phyloP scores from a whole-genome alignment of 2,329 filamentous ascomycete species.

The Daldinia eschscholtzii region DNA sequence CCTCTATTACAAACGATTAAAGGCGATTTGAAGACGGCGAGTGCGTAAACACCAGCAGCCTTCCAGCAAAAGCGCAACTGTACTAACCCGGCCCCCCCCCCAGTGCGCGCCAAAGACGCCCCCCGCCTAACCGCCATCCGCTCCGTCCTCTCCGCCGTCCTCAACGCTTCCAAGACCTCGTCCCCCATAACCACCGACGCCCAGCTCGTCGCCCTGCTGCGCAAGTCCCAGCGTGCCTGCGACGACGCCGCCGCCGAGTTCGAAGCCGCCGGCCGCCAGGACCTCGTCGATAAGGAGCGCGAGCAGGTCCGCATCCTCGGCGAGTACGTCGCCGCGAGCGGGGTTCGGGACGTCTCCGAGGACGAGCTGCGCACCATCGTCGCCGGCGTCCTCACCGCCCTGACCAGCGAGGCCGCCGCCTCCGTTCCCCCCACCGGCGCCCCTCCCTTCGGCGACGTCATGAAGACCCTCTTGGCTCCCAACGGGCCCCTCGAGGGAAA shows the following conservation, averaged over 20 bases:
- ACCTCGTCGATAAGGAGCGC: constrained; percentile 78
- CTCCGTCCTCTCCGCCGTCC: constrained; percentile 74
- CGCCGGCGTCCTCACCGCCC: constrained; percentile 62
- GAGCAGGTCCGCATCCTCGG: constrained; percentile 73
- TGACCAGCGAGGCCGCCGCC: constrained; percentile 60
- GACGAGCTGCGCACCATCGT: constrained; percentile 70
- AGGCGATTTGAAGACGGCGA: constrained; percentile 73
- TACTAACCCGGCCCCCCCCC: background rate
- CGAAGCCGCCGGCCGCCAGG: constrained; percentile 70
- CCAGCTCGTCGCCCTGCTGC: constrained; percentile 75
- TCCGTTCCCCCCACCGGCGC: constrained; percentile 43
- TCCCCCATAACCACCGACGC: constrained; percentile 77
- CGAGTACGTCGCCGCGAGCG: constrained; percentile 71
- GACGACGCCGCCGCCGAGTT: constrained; percentile 74
- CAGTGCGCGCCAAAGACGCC: constrained; percentile 71
- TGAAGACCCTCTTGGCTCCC: constrained; percentile 70
- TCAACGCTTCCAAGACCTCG: constrained; percentile 80
- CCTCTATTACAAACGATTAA: constrained; percentile 67
- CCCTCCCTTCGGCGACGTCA: constrained; percentile 70
- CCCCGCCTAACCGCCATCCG: constrained; percentile 77
- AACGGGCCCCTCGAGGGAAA: constrained; percentile 70
- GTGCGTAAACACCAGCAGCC: constrained; percentile 25
- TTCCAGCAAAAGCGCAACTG: background rate
- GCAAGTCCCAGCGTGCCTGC: constrained; percentile 70
- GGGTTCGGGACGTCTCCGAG: constrained; percentile 68